phyloP scores from a whole-genome alignment of 768 basidiomycete genomes.

The Chalciporus sphaerocephalus region DNA sequence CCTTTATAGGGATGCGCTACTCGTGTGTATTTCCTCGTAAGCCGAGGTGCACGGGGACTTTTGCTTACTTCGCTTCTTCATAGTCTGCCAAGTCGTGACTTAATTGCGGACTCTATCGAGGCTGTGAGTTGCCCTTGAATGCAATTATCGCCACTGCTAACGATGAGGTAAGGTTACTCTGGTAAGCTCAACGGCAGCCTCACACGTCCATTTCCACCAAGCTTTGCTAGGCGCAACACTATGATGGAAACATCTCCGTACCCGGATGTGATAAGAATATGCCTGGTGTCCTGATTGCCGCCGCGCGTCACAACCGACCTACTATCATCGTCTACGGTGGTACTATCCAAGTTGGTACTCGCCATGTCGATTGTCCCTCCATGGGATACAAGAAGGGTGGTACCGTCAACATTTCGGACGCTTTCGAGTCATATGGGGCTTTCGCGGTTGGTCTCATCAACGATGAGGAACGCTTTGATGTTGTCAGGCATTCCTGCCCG shows the following conservation, averaged over 20 bases:
- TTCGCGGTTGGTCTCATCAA: too few relatives aligned
- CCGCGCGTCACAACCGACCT: constrained; percentile 80
- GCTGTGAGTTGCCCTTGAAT: constrained; percentile 43
- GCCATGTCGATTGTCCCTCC: constrained; percentile 76
- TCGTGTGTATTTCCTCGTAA: constrained; percentile 48
- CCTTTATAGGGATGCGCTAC: constrained; percentile 70
- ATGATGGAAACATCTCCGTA: constrained; percentile 82
- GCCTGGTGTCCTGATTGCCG: constrained; percentile 87
- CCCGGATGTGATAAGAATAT: constrained; percentile 93
- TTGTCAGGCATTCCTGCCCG: constrained; percentile 81
- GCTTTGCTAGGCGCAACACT: constrained; percentile 67
- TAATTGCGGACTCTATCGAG: constrained; percentile 89
- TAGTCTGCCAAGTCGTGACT: constrained; percentile 79
- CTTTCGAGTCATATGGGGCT: constrained; percentile 83
- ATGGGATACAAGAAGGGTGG: constrained; percentile 79
- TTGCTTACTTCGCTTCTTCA: not conserved
- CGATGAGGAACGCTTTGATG: too few relatives aligned
- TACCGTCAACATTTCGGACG: constrained; percentile 77
- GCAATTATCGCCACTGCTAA: constrained; percentile 6
- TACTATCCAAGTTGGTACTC: constrained; percentile 72
- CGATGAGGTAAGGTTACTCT: constrained; percentile 45
- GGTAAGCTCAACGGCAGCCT: constrained; percentile 32
- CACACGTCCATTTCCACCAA: not conserved
- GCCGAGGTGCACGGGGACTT: not conserved
- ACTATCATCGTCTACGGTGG: constrained; percentile 87